phyloP scores from a whole-genome alignment of 305 asterid species.

The Fraxinus angustifolia region DNA sequence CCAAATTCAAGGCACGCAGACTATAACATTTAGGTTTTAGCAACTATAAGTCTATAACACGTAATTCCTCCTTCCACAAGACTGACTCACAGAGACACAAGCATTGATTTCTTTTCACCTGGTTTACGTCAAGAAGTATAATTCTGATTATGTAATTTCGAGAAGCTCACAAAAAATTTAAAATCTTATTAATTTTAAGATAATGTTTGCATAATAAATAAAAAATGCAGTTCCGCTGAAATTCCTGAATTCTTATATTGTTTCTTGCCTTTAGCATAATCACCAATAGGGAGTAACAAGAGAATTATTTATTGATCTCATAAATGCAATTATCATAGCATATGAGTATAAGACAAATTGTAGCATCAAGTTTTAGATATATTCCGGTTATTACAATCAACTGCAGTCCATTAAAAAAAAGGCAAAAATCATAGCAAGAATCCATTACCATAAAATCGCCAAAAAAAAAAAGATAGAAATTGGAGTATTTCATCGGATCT shows the following conservation, averaged over 20 bases:
- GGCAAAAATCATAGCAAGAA: neutral
- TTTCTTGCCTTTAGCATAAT: neutral
- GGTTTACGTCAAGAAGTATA: neutral
- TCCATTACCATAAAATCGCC: neutral
- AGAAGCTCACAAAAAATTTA: neutral
- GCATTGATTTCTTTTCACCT: neutral
- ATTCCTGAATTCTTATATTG: neutral
- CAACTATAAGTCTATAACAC: neutral
- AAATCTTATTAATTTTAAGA: neutral
- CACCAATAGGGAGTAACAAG: neutral
- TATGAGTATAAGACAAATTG: neutral
- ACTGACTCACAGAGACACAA: neutral
- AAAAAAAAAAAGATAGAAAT: neutral
- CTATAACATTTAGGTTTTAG: neutral
- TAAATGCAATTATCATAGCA: neutral
- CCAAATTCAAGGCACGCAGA: conserved; percentile 1
- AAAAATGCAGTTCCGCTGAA: neutral
- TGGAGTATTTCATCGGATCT: neutral
- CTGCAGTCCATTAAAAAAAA: neutral
- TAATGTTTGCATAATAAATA: neutral
- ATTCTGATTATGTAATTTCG: neutral
- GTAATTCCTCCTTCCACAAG: neutral
- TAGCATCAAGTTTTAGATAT: neutral
- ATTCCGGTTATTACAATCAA: neutral
- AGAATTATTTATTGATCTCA: neutral